These are phyloP conservation scores for Ulota crispa DNA, from an alignment of 225 moss, liverwort and hornwort species.

Conservation along the genomic window DNA sequence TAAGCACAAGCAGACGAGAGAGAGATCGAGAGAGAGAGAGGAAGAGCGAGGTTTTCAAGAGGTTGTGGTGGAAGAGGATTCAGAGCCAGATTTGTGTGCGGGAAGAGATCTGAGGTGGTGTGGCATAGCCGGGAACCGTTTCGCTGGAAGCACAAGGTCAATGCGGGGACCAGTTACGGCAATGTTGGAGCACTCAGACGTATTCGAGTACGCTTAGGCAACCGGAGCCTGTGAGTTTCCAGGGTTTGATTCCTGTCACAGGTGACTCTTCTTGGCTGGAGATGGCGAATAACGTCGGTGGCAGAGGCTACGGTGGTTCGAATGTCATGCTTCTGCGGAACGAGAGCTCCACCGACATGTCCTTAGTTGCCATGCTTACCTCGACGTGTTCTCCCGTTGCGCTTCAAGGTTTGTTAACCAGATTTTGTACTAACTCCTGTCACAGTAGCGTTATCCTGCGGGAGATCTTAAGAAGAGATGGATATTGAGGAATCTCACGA, in stretches of 20 bases:
- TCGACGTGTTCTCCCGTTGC: slow-evolving; percentile 68
- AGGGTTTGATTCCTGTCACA: background rate
- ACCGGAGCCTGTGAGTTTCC: slow-evolving; percentile 22
- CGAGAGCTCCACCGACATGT: slow-evolving; percentile 83
- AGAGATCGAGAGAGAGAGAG: background rate
- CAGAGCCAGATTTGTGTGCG: background rate
- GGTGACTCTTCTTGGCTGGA: slow-evolving; percentile 30
- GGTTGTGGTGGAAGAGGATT: background rate
- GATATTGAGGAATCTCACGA: background rate
- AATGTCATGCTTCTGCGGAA: slow-evolving; percentile 90
- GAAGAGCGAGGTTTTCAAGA: background rate
- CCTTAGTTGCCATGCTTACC: slow-evolving; percentile 89
- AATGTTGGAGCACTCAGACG: slow-evolving; percentile 43
- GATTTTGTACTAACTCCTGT: background rate
- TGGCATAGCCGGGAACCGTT: slow-evolving; percentile 1
- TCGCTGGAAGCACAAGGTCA: slow-evolving; percentile 52
- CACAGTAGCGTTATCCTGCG: background rate
- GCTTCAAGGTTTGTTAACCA: slow-evolving; percentile 52
- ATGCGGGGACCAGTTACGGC: slow-evolving; percentile 43
- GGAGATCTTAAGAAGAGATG: background rate
- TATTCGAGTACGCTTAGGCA: slow-evolving; percentile 37
- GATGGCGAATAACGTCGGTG: slow-evolving; percentile 36
- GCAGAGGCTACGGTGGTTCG: slow-evolving; percentile 42
- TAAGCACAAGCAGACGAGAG: background rate
- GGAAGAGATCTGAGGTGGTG: slow-evolving; percentile 20